These are phyloP conservation scores for Cyberlindnera galapagoensis DNA, from an alignment of 805 yeast species.

Conservation along the genomic window DNA sequence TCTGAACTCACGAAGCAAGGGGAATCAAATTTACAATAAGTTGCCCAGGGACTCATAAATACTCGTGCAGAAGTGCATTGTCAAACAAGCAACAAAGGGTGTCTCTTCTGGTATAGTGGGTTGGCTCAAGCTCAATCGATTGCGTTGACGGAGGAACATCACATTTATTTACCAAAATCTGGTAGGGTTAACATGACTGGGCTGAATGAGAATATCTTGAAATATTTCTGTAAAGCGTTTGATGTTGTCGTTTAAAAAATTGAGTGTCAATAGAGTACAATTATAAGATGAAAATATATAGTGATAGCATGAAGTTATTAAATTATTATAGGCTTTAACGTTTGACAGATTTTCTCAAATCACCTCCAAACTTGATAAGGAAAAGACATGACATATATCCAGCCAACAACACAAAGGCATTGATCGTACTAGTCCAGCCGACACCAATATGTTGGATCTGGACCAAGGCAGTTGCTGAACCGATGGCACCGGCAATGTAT, in stretches of 20 bases:
- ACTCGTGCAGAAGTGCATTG: neutral
- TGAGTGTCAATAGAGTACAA: too few species aligned
- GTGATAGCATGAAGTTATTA: too few species aligned
- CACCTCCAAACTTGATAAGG: slow-evolving; percentile 2
- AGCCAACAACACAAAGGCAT: slow-evolving; percentile 25
- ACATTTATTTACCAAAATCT: neutral
- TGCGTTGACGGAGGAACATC: neutral
- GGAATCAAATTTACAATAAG: neutral
- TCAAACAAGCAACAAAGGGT: neutral
- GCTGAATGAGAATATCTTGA: neutral
- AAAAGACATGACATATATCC: slow-evolving; percentile 13
- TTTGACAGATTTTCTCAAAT: slow-evolving; percentile 1
- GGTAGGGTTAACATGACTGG: neutral
- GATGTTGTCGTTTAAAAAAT: neutral
- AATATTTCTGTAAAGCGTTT: neutral
- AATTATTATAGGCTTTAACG: too few species aligned
- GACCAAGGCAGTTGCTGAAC: slow-evolving; percentile 40
- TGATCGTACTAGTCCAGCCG: slow-evolving; percentile 48
- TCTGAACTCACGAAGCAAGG: neutral
- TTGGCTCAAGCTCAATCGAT: neutral
- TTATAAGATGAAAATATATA: too few species aligned
- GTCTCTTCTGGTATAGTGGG: neutral
- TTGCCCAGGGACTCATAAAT: neutral
- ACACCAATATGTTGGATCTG: slow-evolving; percentile 43
- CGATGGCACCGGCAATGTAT: slow-evolving; percentile 43